Evolutionary conservation across 2,329 filamentous ascomycete genomes (phyloP), one percentile per base, ranked within the genome.

Genomic region (Paraconiothyrium sp.): DNA sequence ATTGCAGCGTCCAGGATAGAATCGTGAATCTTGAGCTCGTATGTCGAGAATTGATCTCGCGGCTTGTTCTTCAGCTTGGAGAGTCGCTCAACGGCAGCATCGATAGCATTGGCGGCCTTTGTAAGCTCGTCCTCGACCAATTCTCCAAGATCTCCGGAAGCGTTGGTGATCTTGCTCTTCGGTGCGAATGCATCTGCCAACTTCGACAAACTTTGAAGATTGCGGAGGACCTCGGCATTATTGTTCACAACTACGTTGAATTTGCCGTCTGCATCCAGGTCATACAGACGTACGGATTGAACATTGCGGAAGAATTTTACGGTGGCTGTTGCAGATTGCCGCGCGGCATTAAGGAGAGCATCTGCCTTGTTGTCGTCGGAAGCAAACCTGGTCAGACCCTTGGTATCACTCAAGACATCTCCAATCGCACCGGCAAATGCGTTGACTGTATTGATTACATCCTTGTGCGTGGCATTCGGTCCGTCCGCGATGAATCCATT

Each of bases 401-500:
- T 99, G 68, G 94, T 94, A 81, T 98, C 99, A 81, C 90, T 93
- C 72, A 97, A 90, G 3, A 98, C 94, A 79, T 99, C 95, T 1
- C 94, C 92, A 65, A 97, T 89, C 3, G 95, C 92, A 22, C 94
- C 92, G 1, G 95, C 86, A 79, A 98, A 97, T 56, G 93, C 88
- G 73, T 93, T 95, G 71, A 97, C 92, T 0, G 93, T 92, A 76
- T 93, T 93, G 79, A 98, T 98, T 63, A 99, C 91, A 62, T 97
- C 94, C 1, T 91, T 88, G 73, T 97, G 93, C 10, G 89, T 90
- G 76, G 92, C 93, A 78, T 94, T 97, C 5, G 94, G 94, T 0
- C 95, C 95, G 75, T 99, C 95, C 8, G 94, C 95, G 72, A 99
- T 96, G 79, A 96, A 98, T 80, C 97, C 97, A 83, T 97, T 99